phyloP scores from a whole-genome alignment of 768 basidiomycete genomes.

The Mrakia blollopis region DNA sequence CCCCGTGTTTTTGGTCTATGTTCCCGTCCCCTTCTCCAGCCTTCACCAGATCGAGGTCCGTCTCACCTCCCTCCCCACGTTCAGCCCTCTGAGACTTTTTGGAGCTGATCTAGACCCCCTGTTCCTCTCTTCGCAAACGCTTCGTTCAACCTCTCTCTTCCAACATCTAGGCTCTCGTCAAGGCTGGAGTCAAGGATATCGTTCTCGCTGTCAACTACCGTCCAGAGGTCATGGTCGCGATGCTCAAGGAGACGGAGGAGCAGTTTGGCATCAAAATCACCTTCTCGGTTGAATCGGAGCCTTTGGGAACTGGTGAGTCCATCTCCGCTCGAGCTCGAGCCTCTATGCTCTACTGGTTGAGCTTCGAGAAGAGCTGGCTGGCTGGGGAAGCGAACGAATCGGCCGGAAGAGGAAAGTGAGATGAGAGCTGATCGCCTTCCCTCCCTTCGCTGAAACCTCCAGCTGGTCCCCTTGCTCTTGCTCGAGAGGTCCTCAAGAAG shows the following conservation, averaged over 20 bases:
- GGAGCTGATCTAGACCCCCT: background rate
- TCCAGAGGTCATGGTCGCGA: conserved; percentile 51
- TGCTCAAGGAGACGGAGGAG: conserved; percentile 50
- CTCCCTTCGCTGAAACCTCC: background rate
- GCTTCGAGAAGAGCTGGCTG: background rate
- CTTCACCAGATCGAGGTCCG: conserved; percentile 49
- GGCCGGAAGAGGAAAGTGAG: background rate
- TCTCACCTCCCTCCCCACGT: background rate
- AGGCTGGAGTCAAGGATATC: conserved; percentile 52
- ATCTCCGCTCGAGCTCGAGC: background rate
- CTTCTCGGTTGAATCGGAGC: conserved; percentile 51
- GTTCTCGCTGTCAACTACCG: conserved; percentile 52
- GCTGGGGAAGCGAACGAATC: background rate
- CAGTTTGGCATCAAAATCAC: conserved; percentile 50
- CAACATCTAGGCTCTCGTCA: conserved; percentile 46
- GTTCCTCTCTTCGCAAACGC: background rate
- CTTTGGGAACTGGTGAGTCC: conserved; percentile 49
- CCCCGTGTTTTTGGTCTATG: background rate
- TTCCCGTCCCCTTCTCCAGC: conserved; percentile 35
- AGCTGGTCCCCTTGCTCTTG: conserved; percentile 51
- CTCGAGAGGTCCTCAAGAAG: conserved; percentile 49
- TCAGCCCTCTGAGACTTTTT: background rate
- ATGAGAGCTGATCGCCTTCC: background rate
- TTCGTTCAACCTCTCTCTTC: background rate
- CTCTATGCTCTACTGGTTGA: background rate